Evolutionary conservation across 2,329 filamentous ascomycete genomes (phyloP).

Genomic region (Neopestalotiopsis rosae): DNA sequence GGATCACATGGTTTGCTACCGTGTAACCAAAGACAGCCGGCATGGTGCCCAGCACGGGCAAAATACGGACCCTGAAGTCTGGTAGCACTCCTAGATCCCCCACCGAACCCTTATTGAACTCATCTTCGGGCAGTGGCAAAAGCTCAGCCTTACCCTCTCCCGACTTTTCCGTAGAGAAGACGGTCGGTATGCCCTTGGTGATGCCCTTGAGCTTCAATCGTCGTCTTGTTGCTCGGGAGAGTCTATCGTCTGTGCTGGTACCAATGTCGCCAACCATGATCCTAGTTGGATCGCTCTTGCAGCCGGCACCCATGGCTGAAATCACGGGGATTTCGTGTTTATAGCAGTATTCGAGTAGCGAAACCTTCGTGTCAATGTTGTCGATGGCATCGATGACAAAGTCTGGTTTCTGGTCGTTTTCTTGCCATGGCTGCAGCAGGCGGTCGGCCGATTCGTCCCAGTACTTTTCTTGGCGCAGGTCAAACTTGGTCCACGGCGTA

Average conservation of each 20-base stretch:
- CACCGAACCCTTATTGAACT: conserved; percentile 84
- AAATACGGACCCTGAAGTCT: conserved; percentile 92
- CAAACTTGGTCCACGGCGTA: conserved; percentile 89
- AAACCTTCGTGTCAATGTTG: conserved; percentile 97
- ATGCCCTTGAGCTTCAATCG: conserved; percentile 80
- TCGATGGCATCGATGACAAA: conserved; percentile 98
- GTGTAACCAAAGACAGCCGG: conserved; percentile 94
- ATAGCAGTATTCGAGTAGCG: conserved; percentile 86
- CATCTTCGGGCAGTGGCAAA: conserved; percentile 84
- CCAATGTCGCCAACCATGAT: conserved; percentile 93
- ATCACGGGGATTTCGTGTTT: conserved; percentile 80
- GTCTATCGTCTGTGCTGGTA: conserved; percentile 82
- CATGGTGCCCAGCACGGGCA: conserved; percentile 96
- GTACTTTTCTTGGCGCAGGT: conserved; percentile 85
- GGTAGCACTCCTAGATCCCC: conserved; percentile 87
- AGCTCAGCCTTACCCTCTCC: conserved; percentile 91
- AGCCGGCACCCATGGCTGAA: conserved; percentile 94
- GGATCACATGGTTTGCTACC: conserved; percentile 90
- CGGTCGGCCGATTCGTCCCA: conserved; percentile 67
- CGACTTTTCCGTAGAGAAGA: conserved; percentile 90
- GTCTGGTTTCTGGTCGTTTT: conserved; percentile 69
- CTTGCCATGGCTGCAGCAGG: conserved; percentile 71
- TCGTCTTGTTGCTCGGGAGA: conserved; percentile 84
- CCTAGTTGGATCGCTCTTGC: conserved; percentile 84
- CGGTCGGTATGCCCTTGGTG: conserved; percentile 83